Conservation (phyloP, 805 yeast genomes). For the Schwanniomyces vanrijiae region DNA sequence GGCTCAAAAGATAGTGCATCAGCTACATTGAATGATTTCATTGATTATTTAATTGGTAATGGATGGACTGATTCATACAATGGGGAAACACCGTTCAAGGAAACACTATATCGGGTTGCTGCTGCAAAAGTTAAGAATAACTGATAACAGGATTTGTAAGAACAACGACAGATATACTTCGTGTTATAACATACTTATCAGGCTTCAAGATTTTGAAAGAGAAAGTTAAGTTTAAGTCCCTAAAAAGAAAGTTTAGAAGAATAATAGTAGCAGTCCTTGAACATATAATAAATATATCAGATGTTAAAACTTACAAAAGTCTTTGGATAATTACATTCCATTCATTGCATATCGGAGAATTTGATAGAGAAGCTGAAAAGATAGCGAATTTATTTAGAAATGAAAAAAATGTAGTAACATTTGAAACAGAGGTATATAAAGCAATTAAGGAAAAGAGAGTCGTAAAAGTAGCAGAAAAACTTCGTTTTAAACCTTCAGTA, state of each 20-base stretch:
- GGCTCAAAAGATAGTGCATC: constrained; percentile 6
- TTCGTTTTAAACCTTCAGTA: constrained; percentile 6
- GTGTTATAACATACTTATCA: constrained; percentile 10
- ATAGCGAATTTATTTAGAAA: constrained; percentile 9
- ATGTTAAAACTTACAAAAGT: constrained; percentile 6
- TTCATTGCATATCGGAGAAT: constrained; percentile 11
- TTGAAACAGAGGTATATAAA: constrained; percentile 3
- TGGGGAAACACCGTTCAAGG: constrained; percentile 9
- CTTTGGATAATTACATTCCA: constrained; percentile 11
- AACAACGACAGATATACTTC: constrained; percentile 9
- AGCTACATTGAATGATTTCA: constrained; percentile 10
- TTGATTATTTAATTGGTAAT: constrained; percentile 14
- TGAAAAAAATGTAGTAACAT: constrained; percentile 8
- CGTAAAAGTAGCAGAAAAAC: background rate
- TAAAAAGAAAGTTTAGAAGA: constrained; percentile 6
- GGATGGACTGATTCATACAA: constrained; percentile 6
- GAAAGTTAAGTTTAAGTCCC: constrained; percentile 5
- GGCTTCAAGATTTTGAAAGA: constrained; percentile 3
- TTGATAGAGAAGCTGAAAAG: constrained; percentile 2
- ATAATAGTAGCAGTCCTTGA: constrained; percentile 5
- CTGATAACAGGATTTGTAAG: constrained; percentile 4
- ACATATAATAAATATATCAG: constrained; percentile 8
- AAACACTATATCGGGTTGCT: constrained; percentile 7
- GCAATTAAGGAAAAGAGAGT: constrained; percentile 6
- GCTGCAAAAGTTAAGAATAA: background rate